Conservation (phyloP, 1,284 basidiomycete genomes). For the Mycosarcoma mackinlayi region DNA sequence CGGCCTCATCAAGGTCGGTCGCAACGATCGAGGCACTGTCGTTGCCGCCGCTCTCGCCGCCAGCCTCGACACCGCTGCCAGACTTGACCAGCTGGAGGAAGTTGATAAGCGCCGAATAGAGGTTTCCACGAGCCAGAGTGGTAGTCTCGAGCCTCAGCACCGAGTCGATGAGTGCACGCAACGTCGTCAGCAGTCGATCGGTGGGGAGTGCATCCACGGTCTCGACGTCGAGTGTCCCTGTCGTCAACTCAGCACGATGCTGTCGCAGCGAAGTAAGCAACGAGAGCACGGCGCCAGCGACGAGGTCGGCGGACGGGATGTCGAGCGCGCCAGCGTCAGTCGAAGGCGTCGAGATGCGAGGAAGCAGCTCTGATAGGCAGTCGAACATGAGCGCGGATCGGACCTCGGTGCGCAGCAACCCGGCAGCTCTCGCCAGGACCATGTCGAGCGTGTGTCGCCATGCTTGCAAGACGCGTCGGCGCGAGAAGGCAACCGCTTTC, state of each 20-base stretch:
- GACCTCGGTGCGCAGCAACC: conserved; percentile 57
- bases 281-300: conserved; percentile 84
- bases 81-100: conserved; percentile 77
- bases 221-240: conserved; percentile 59
- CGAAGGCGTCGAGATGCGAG: conserved; percentile 51
- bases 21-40: conserved; percentile 52
- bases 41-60: conserved; percentile 46
- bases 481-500: conserved; percentile 55
- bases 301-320: conserved; percentile 79
- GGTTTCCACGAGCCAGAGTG: conserved; percentile 92
- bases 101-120: conserved; percentile 91
- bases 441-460: conserved; percentile 66
- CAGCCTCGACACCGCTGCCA: conserved; percentile 15
- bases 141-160: conserved; percentile 81
- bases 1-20: conserved; percentile 46
- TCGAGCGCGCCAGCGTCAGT: conserved; percentile 67
- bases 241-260: conserved; percentile 46
- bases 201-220: conserved; percentile 47
- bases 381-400: conserved; percentile 60
- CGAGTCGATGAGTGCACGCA: conserved; percentile 82
- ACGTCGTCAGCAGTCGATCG: conserved; percentile 80
- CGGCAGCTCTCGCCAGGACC: conserved; percentile 50
- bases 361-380: conserved; percentile 59
- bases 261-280: conserved; percentile 79
- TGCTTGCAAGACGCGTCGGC: conserved; percentile 53